phyloP scores from a whole-genome alignment of 176 grass and related monocot species.

The Phoenix roebelenii region DNA sequence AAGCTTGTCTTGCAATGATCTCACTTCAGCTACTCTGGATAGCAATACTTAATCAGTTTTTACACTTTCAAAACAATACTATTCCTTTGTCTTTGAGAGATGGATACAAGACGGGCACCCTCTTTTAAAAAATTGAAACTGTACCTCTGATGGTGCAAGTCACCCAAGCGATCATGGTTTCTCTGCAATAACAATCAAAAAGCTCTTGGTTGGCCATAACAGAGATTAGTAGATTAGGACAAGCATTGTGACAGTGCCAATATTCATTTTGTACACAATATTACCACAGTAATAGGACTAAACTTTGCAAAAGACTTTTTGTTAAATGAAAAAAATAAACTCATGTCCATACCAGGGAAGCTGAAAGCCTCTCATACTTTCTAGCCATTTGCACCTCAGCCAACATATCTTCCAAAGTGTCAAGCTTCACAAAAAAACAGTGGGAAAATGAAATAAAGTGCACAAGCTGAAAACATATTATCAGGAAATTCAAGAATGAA shows the following conservation, averaged over 20 bases:
- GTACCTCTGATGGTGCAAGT: slow-evolving; percentile 48
- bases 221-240: too few relatives aligned
- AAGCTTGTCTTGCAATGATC: slow-evolving; percentile 56
- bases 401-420: slow-evolving; percentile 41
- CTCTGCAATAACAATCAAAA: slow-evolving; percentile 45
- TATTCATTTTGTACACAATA: slow-evolving; percentile 7
- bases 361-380: slow-evolving; percentile 55
- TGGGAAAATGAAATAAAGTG: slow-evolving; percentile 9
- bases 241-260: too few relatives aligned
- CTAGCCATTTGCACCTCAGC: slow-evolving; percentile 37
- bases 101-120: slow-evolving; percentile 3
- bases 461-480: background rate
- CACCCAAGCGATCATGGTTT: slow-evolving; percentile 28
- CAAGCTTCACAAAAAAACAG: slow-evolving; percentile 51
- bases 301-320: slow-evolving; percentile 26
- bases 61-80: background rate
- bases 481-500: too few relatives aligned
- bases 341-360: slow-evolving; percentile 49
- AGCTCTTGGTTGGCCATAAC: background rate
- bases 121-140: slow-evolving; percentile 5
- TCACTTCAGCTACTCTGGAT: slow-evolving; percentile 53
- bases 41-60: slow-evolving; percentile 6
- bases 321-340: slow-evolving; percentile 8
- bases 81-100: background rate
- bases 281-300: slow-evolving; percentile 12